Evolutionary conservation across 1,284 basidiomycete genomes (phyloP), one percentile per base, ranked within the genome.

Genomic region (Boletus calvinii): DNA sequence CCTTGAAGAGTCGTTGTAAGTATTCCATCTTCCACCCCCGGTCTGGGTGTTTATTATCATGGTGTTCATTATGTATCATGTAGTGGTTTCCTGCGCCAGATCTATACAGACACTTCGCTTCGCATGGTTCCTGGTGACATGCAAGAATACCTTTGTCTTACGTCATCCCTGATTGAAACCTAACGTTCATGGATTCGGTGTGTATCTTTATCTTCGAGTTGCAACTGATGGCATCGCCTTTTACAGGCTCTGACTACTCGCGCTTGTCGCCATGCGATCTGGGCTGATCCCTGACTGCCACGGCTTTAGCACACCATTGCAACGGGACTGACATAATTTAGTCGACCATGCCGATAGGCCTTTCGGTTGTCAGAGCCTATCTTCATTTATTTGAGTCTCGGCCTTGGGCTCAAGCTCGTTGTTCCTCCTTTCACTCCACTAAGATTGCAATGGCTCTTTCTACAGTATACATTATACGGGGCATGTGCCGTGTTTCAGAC

Each of bases 331-430:
- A 37, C n/a, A n/a, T 56, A 31, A 24, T 11, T 6, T 42, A 22
- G 38, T 32, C 10, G 37, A 46, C 11, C 20, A 51, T 60, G 55
- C 46, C 47, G 55, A 46, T 41, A 58, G 6, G 31, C 10, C 2
- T 36, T n/a, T 48, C 57, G 48, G 41, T 31, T 61, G 45, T 36
- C 18, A 43, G n/a, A n/a, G n/a, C n/a, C n/a, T n/a, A n/a, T n/a
- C n/a, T n/a, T n/a, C n/a, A n/a, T n/a, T n/a, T n/a, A n/a, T n/a
- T n/a, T n/a, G n/a, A n/a, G n/a, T n/a, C n/a, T n/a, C n/a, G n/a
- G 22, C 17, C 20, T 24, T 31, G 18, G 13, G 10, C 3, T 6
- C 15, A 22, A 32, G 26, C n/a, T 26, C 10, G 5, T 24, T 32
- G 12, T 15, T 30, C 10, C 31, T 32, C 20, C n/a, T n/a, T n/a